Conservation (phyloP, 495 filamentous ascomycete genomes). For the Hypoxylon fuscum region DNA sequence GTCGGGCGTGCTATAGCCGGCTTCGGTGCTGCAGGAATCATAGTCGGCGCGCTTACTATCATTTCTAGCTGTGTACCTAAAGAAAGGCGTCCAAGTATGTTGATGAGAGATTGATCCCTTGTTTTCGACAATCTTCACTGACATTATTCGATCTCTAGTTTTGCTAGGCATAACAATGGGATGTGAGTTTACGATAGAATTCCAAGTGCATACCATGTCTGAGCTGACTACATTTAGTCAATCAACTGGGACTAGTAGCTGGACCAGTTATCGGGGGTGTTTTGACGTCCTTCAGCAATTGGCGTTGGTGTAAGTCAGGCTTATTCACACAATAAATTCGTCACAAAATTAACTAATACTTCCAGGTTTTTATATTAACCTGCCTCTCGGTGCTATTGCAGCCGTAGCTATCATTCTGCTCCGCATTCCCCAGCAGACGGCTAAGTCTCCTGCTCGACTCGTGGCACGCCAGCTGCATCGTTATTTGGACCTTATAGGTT, state of each 20-base stretch:
- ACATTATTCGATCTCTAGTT: background rate
- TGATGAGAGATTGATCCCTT: slow-evolving; percentile 53
- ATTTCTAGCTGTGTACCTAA: slow-evolving; percentile 52
- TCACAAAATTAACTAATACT: background rate
- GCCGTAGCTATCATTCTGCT: slow-evolving; percentile 51
- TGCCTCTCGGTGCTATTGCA: slow-evolving; percentile 34
- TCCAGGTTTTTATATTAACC: slow-evolving; percentile 64
- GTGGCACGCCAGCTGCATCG: background rate
- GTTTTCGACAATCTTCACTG: slow-evolving; percentile 42
- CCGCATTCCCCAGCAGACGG: slow-evolving; percentile 47
- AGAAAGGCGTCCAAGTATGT: slow-evolving; percentile 49
- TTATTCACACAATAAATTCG: background rate
- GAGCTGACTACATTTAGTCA: slow-evolving; percentile 9
- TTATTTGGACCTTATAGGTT: background rate
- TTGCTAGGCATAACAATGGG: slow-evolving; percentile 31
- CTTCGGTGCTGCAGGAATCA: slow-evolving; percentile 51
- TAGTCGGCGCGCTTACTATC: slow-evolving; percentile 60
- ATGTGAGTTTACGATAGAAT: slow-evolving; percentile 11
- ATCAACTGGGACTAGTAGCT: slow-evolving; percentile 38
- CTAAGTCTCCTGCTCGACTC: slow-evolving; percentile 3
- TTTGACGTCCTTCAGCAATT: slow-evolving; percentile 59
- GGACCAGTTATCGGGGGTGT: slow-evolving; percentile 65
- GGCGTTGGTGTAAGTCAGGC: slow-evolving; percentile 55
- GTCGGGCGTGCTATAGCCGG: slow-evolving; percentile 62
- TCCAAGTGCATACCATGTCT: background rate